Evolutionary conservation across 108 stramenopile species (phyloP), one percentile per base, ranked within the genome.

Genomic region (Fragilaria radians): DNA sequence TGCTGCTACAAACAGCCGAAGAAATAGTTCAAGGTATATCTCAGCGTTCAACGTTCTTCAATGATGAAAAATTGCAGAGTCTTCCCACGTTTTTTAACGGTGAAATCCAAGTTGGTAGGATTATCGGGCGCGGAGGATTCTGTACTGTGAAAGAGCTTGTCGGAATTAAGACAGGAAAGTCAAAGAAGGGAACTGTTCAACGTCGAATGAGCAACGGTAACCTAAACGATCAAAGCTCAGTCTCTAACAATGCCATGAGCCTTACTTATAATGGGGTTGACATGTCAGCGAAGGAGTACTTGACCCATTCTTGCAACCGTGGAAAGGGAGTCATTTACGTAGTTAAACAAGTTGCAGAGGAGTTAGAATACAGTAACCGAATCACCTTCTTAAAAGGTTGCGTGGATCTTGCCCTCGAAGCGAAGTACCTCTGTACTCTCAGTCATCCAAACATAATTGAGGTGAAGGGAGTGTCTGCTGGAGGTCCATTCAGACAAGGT

Each of bases 321-420:
- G 24, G 34, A n/a, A 59, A 52, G 59, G 51, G 59, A 1, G 25
- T 31, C 33, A 65, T 57, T 50, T 71, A 62, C 48, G 73, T 71
- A 2, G 4, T 73, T 34, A 79, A 79, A 47, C 52, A 54, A 19
- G 30, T 79, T 29, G 51, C 61, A 9, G 21, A 51, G 0, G 66
- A 61, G 4, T 55, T 65, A 19, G 53, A 51, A 32, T 30, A 64
- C 11, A 48, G 46, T 17, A 70, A 78, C 46, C 78, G 63, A 60
- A 69, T 76, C 25, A 65, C 63, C 3, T 91, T 70, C 60, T 51
- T 81, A 34, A 73, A 81, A 24, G 90, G 82, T 19, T 68, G 57
- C 27, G 81, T 79, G 4, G 82, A 83, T 59, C 33, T 83, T 32
- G 82, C 72, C 1, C 54, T 79, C 45, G 82, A 83, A 65, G 74